These are phyloP conservation scores for Colletotrichum sidae DNA, from an alignment of 2,329 filamentous ascomycete species.

Conservation along the genomic window DNA sequence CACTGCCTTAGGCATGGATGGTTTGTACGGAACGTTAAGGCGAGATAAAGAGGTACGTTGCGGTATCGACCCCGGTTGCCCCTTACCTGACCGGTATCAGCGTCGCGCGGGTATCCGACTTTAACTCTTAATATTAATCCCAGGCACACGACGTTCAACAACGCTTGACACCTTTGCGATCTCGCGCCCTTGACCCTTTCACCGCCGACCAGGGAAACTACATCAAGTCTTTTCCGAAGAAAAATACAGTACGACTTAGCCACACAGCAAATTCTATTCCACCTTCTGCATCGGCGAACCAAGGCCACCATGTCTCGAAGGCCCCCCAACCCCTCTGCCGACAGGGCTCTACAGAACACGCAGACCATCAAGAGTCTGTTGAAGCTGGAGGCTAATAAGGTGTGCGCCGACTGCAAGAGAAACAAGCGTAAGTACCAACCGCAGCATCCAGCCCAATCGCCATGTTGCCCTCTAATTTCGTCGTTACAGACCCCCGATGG, in stretches of 20 bases:
- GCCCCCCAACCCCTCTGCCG: constrained; percentile 80
- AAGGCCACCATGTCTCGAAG: constrained; percentile 78
- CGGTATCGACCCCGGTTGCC: constrained; percentile 30
- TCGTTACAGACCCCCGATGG: constrained; percentile 87
- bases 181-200: constrained; percentile 16
- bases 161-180: constrained; percentile 31
- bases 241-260: no score
- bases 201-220: not conserved
- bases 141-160: constrained; percentile 25
- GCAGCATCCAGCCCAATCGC: not conserved
- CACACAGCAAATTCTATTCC: no score
- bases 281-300: not conserved
- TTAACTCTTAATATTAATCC: constrained; percentile 32
- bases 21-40: not conserved
- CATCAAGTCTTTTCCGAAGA: not conserved
- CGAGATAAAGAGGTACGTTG: not conserved
- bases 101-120: constrained; percentile 21
- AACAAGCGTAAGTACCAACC: constrained; percentile 84
- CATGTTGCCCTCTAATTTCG: constrained; percentile 24
- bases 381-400: constrained; percentile 95
- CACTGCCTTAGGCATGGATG: constrained; percentile 36
- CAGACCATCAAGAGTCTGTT: constrained; percentile 93
- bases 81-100: constrained; percentile 35
- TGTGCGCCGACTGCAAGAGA: constrained; percentile 97
- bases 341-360: constrained; percentile 92